Percentiles rank a stretch among this genome's conserved stretches.
phyloP scores from a whole-genome alignment of 2,329 filamentous ascomycete genomes.

The Alternaria conjuncta region DNA sequence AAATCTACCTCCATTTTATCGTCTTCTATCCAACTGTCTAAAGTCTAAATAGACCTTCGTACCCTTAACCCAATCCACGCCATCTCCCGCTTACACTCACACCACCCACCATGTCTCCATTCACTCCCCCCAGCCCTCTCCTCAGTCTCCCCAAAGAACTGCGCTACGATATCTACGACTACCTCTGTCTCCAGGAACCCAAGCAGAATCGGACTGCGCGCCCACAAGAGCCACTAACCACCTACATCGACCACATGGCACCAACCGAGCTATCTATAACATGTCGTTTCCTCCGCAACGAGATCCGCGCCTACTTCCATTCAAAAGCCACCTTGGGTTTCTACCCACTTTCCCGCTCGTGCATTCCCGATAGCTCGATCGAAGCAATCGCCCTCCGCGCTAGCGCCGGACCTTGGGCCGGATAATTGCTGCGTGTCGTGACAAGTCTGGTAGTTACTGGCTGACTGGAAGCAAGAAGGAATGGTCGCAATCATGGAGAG shows the following conservation, averaged over 20 bases:
- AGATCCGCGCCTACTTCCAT: constrained; percentile 22
- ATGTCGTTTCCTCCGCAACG: constrained; percentile 11
- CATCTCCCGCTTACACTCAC: rapidly evolving
- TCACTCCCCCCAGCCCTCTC: neutral
- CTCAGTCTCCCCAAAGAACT: constrained; percentile 20
- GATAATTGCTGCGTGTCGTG: neutral
- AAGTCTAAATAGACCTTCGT: neutral
- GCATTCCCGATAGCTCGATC: neutral
- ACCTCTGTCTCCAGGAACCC: constrained; percentile 7
- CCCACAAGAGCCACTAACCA: neutral
- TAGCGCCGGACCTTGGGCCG: neutral
- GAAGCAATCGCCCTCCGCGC: neutral
- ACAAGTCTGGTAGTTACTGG: neutral
- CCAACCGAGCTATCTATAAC: constrained; percentile 16
- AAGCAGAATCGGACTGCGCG: neutral
- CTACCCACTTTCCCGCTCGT: neutral
- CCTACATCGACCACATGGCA: constrained; percentile 16
- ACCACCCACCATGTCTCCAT: neutral
- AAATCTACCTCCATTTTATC: neutral
- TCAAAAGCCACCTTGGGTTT: constrained; percentile 16
- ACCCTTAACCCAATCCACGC: neutral
- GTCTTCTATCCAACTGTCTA: no score
- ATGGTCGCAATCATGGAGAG: neutral
- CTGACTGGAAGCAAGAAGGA: neutral
- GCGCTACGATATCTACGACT: constrained; percentile 23